Base-by-base conservation (phyloP, 208 protist genomes). In the Angomonas deanei region DNA sequence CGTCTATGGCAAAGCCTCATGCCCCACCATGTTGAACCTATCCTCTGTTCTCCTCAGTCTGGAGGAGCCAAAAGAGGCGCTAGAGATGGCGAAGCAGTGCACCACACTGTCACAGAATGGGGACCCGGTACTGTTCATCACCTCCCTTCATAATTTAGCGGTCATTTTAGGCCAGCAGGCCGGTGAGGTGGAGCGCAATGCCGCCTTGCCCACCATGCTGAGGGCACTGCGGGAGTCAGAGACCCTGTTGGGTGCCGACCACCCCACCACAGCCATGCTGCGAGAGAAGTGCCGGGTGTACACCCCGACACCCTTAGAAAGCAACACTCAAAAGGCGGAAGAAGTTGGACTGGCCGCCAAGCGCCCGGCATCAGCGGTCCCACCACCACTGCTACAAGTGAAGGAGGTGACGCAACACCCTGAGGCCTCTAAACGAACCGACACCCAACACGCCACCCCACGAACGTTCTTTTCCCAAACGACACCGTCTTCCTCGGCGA, bases 21-120 rank as follows among this genome's bases (percentile, higher is more conserved):
- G 89, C 70, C 87, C 86, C 6, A 92, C 89, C 0, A 89, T 95
- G 84, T 59, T 95, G 54, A 95, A 93, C 64, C 69, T 92, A 23
- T 95, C 86, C 27, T 78, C 86, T 0, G 84, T 93, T 5, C 68
- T 93, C 8, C 78, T 95, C 28, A 76, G 73, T 27, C 59, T 78
- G 26, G 81, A 78, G 0, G 31, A 63, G 13, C 49, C 61, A 2
- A 70, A 83, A 30, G 82, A 87, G 66, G 85, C 89, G 34, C 56
- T 93, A 2, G 26, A 30, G 3, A 86, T 93, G 32, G 76, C 89
- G 0, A 76, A 78, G 52, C 75, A 89, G 42, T 92, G 86, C 33
- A 80, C 78, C 13, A 54, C 67, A 3, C 73, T 83, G 2, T 74
- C 89, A 0, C 76, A 86, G 53, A 50, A 77, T 3, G 69, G 66